Evolutionary conservation across 805 yeast species (phyloP).

Genomic region (Ogataea parapolymorpha): DNA sequence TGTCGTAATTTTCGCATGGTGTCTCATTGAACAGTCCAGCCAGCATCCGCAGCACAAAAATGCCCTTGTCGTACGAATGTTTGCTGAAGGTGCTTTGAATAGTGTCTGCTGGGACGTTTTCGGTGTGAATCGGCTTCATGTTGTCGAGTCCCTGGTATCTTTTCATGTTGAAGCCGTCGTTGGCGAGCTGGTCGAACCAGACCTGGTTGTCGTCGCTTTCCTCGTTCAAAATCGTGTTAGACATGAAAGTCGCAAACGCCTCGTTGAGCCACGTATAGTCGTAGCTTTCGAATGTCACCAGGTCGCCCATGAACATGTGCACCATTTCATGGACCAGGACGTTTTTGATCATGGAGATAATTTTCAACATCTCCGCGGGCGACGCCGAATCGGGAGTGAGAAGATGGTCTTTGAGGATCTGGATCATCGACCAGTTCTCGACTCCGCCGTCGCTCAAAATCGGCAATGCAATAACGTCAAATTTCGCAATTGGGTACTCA

Average conservation of each 20-base stretch:
- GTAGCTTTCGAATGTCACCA: conserved; percentile 66
- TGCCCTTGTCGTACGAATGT: conserved; percentile 57
- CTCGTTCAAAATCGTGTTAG: conserved; percentile 37
- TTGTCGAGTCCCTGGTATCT: conserved; percentile 35
- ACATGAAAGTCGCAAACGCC: conserved; percentile 73
- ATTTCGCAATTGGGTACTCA: conserved; percentile 55
- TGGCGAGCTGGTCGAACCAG: conserved; percentile 33
- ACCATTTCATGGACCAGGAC: conserved; percentile 68
- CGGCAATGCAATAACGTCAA: conserved; percentile 69
- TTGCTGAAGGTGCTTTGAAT: conserved; percentile 47
- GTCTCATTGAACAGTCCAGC: conserved; percentile 38
- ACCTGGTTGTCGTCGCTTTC: conserved; percentile 23
- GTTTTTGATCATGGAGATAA: conserved; percentile 40
- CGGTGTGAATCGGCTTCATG: conserved; percentile 35
- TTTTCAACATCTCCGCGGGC: conserved; percentile 17
- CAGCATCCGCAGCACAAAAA: conserved; percentile 51
- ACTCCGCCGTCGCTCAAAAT: conserved; percentile 74
- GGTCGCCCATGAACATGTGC: conserved; percentile 80
- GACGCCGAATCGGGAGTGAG: conserved; percentile 34
- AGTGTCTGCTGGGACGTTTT: conserved; percentile 36
- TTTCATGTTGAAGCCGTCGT: conserved; percentile 31
- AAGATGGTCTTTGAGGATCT: conserved; percentile 52
- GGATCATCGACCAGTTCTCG: conserved; percentile 74
- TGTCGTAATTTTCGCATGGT: conserved; percentile 30
- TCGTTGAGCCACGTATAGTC: conserved; percentile 72